Evolutionary conservation across 495 filamentous ascomycete species (phyloP), one percentile per base, ranked within the genome.

Genomic region (Polyplosphaeria fusca): DNA sequence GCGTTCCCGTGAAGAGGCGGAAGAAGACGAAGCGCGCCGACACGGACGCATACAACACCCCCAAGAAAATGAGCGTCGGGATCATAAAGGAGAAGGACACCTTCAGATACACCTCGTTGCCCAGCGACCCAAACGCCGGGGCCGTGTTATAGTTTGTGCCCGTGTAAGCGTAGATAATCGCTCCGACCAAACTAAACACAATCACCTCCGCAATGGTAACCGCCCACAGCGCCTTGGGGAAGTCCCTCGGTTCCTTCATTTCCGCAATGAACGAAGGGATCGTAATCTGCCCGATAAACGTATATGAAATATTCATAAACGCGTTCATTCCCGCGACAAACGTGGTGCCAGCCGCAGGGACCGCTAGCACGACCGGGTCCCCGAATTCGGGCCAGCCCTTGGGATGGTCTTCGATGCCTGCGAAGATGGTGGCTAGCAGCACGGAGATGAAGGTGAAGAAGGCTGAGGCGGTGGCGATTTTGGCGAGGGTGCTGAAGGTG

Each of bases 271-370:
- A 95, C 63, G 84, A 88, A 2, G 89, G 89, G 22, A 95, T 76
- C 0, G 89, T 95, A 69, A 95, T 95, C 68, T 95, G 89, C 3
- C 89, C 89, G 60, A 95, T 93, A 71, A 95, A 93, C 5, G 89
- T 95, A 70, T 93, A 95, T 70, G 81, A 83, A 66, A 95, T 94
- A 69, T 95, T 95, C 60, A 94, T 73, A 72, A 93, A 93, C 1
- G 89, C 89, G 44, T 80, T 88, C 72, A 92, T 79, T 5, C 86
- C 89, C 4, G 75, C 73, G 14, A 95, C 86, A 53, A 90, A 93
- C 0, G 85, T 85, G 0, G 88, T 91, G n/a, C 82, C 79, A 2
- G 73, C 69, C n/a, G 80, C 68, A 0, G 89, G 87, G 35, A 89
- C 63, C 2, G 80, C 80, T 1, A 80, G 79, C 20, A 89, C 80